phyloP scores from a whole-genome alignment of 192 early-diverging fungal species.

The Backusella tuberculispora region DNA sequence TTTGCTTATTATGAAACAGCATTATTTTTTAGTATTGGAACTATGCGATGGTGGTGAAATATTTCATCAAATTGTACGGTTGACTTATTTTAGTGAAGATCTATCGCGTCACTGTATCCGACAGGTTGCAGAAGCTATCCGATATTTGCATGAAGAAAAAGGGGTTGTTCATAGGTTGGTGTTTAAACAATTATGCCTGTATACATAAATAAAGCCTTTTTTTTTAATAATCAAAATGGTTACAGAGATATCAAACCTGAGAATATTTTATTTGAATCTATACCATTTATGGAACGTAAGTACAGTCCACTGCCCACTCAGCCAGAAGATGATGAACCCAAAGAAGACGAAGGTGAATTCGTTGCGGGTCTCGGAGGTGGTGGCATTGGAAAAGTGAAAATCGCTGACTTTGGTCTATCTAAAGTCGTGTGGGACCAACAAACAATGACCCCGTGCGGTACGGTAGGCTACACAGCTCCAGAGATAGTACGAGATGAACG shows the following conservation, averaged over 20 bases:
- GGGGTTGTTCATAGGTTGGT: slow-evolving; percentile 70
- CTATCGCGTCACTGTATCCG: slow-evolving; percentile 79
- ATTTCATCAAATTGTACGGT: slow-evolving; percentile 81
- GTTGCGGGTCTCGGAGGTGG: slow-evolving; percentile 76
- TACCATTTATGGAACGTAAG: slow-evolving; percentile 57
- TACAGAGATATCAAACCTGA: slow-evolving; percentile 92
- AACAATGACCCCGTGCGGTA: slow-evolving; percentile 91
- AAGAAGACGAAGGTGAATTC: slow-evolving; percentile 78
- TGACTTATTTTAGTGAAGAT: slow-evolving; percentile 83
- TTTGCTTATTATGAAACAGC: slow-evolving; percentile 25
- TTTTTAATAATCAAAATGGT: slow-evolving; percentile 21
- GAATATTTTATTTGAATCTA: slow-evolving; percentile 82
- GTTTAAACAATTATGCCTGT: not conserved
- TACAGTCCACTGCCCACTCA: slow-evolving; percentile 39
- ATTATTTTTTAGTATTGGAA: slow-evolving; percentile 83
- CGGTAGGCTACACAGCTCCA: slow-evolving; percentile 91
- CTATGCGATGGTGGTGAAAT: slow-evolving; percentile 86
- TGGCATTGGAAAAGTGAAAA: slow-evolving; percentile 83
- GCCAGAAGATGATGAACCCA: slow-evolving; percentile 59
- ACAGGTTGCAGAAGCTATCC: slow-evolving; percentile 84
- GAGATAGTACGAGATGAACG: slow-evolving; percentile 86
- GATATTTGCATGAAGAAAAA: slow-evolving; percentile 82
- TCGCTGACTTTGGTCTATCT: slow-evolving; percentile 90
- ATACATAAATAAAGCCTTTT: not conserved
- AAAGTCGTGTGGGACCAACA: slow-evolving; percentile 85